These are phyloP conservation scores for Teratosphaeria viscida DNA, from an alignment of 2,329 filamentous ascomycete genomes.

Conservation along the genomic window DNA sequence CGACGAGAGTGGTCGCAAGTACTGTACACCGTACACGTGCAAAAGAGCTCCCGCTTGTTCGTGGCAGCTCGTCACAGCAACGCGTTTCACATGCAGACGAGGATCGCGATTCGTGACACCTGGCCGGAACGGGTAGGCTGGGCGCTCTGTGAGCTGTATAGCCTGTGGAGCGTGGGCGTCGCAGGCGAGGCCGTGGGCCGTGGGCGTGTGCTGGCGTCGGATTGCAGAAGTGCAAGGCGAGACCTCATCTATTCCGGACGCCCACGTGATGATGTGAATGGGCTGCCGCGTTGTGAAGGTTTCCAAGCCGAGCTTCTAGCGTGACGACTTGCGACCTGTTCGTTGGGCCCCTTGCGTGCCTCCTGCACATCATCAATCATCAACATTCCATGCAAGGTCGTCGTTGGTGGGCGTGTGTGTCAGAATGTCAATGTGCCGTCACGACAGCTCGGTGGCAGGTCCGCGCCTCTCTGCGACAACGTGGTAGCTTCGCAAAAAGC, in stretches of 20 bases:
- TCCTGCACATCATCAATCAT: neutral
- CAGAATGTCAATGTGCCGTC: neutral
- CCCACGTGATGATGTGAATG: neutral
- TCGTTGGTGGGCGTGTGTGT: neutral
- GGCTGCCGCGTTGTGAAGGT: neutral
- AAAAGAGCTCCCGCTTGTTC: neutral
- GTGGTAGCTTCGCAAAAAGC: neutral
- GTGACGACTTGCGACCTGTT: neutral
- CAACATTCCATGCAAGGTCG: neutral
- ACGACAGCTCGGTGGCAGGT: neutral
- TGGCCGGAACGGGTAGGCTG: neutral
- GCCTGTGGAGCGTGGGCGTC: neutral
- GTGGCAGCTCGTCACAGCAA: neutral
- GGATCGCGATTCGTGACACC: neutral
- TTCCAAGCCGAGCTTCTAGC: neutral
- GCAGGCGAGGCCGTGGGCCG: neutral
- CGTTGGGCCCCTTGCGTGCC: neutral
- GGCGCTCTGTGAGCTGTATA: neutral
- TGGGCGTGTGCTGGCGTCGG: neutral
- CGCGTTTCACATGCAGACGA: neutral
- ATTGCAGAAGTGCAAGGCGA: neutral
- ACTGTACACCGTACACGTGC: neutral
- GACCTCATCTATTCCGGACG: neutral
- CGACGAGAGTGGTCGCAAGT: neutral
- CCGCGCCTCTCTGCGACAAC: neutral